Evolutionary conservation across 2,329 filamentous ascomycete species (phyloP).

Genomic region (Exophiala calicioides): DNA sequence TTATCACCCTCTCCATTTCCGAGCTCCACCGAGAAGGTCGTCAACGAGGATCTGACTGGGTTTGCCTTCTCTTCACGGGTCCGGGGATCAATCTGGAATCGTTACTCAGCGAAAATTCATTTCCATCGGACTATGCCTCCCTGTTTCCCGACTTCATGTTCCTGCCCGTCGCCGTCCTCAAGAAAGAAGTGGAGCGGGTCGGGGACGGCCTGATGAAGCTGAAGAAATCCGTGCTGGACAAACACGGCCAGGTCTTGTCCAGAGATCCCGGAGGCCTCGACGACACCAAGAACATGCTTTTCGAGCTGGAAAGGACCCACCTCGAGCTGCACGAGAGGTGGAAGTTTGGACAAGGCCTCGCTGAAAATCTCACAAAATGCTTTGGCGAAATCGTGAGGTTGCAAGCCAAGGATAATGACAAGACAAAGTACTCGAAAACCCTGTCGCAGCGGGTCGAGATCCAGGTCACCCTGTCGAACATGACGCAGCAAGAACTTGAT

Average conservation of each 20-base stretch:
- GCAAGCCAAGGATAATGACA: neutral
- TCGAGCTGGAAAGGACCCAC: conserved; percentile 1
- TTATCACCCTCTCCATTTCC: neutral
- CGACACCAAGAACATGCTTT: neutral
- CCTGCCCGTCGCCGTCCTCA: neutral
- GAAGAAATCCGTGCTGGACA: neutral
- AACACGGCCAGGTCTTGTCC: neutral
- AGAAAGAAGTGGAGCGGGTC: neutral
- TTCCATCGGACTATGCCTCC: conserved; percentile 1
- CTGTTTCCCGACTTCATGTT: conserved; percentile 2
- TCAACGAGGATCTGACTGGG: neutral
- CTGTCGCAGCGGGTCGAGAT: neutral
- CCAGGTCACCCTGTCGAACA: neutral
- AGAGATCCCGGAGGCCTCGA: neutral
- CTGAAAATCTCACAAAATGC: neutral
- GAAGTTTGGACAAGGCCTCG: neutral
- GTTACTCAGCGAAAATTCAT: neutral
- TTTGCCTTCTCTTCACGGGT: neutral
- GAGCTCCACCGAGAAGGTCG: neutral
- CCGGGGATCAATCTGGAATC: neutral
- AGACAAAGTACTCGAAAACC: neutral
- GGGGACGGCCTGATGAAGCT: neutral
- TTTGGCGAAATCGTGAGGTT: conserved; percentile 1
- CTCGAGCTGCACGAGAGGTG: neutral
- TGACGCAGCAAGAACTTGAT: neutral